Percentiles rank a stretch among this genome's conserved stretches.
Evolutionary conservation across 1,284 basidiomycete species (phyloP).

Genomic region (Ustilago esculenta): DNA sequence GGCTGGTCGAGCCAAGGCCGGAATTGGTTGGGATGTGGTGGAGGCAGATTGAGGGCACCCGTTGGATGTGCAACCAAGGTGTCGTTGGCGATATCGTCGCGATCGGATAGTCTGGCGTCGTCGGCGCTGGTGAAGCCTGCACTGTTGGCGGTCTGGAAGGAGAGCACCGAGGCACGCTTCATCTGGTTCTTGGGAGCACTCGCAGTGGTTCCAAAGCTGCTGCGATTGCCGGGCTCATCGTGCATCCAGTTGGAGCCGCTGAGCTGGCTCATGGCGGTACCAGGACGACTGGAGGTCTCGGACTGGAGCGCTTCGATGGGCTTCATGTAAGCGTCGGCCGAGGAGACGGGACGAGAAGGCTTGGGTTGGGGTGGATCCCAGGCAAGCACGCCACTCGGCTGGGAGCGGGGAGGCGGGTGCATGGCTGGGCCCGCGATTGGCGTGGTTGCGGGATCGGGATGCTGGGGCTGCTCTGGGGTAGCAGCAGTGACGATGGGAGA

Average conservation of each 20-base stretch:
- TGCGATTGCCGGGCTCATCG: slow-evolving; percentile 36
- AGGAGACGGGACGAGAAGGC: slow-evolving; percentile 36
- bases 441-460: slow-evolving; percentile 1
- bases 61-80: not conserved
- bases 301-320: slow-evolving; percentile 31
- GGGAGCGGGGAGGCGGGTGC: slow-evolving; percentile 12
- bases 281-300: slow-evolving; percentile 36
- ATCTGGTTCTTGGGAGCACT: slow-evolving; percentile 26
- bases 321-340: slow-evolving; percentile 45
- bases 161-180: slow-evolving; percentile 55
- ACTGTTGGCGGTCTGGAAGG: slow-evolving; percentile 62
- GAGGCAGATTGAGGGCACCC: not conserved
- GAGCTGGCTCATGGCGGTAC: slow-evolving; percentile 42
- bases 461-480: slow-evolving; percentile 30
- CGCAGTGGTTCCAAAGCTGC: slow-evolving; percentile 40
- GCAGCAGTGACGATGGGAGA: slow-evolving; percentile 31
- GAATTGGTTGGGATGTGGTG: not conserved
- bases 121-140: slow-evolving; percentile 52
- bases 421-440: not conserved
- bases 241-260: slow-evolving; percentile 45
- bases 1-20: slow-evolving; percentile 37
- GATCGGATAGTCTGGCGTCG: slow-evolving; percentile 30
- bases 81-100: slow-evolving; percentile 18
- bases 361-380: slow-evolving; percentile 1
- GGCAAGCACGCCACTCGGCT: slow-evolving; percentile 4